Percentiles rank a stretch among this genome's conserved stretches.
phyloP scores from a whole-genome alignment of 805 yeast species.

The Danielia reshetovae region DNA sequence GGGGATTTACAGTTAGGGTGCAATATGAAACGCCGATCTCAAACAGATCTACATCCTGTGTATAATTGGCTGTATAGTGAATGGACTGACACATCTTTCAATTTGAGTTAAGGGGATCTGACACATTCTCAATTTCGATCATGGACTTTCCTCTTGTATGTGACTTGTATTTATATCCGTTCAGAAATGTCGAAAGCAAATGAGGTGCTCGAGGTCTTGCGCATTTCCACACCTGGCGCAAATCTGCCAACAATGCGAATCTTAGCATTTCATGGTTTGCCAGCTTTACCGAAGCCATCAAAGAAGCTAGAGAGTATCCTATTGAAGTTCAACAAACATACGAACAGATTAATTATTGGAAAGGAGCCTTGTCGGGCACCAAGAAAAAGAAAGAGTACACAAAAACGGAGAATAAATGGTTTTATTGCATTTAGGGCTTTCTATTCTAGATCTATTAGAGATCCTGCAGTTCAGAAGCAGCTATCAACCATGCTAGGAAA shows the following conservation, averaged over 20 bases:
- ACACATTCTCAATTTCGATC: too few relatives aligned
- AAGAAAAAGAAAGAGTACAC: background rate
- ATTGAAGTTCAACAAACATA: background rate
- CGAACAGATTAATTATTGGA: too few relatives aligned
- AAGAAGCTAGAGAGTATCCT: background rate
- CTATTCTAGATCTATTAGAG: constrained; percentile 5
- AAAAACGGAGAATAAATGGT: constrained; percentile 4
- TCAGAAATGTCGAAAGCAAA: too few relatives aligned
- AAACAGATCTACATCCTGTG: background rate
- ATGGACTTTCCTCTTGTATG: too few relatives aligned
- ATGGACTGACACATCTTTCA: background rate
- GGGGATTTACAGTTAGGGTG: constrained; percentile 76
- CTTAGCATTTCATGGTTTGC: background rate
- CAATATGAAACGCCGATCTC: too few relatives aligned
- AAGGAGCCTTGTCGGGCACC: too few relatives aligned
- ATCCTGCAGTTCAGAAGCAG: constrained; percentile 4
- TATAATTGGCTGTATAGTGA: too few relatives aligned
- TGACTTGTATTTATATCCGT: too few relatives aligned
- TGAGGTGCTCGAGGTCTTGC: too few relatives aligned
- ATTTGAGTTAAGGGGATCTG: too few relatives aligned
- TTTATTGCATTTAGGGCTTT: constrained; percentile 8
- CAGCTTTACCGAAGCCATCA: constrained; percentile 2
- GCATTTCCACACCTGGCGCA: too few relatives aligned
- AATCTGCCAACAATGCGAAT: background rate
- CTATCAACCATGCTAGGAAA: constrained; percentile 5